Percentiles rank a stretch among this genome's conserved stretches.
Conservation (phyloP, 1,284 basidiomycete genomes). For the Malassezia sympodialis region DNA sequence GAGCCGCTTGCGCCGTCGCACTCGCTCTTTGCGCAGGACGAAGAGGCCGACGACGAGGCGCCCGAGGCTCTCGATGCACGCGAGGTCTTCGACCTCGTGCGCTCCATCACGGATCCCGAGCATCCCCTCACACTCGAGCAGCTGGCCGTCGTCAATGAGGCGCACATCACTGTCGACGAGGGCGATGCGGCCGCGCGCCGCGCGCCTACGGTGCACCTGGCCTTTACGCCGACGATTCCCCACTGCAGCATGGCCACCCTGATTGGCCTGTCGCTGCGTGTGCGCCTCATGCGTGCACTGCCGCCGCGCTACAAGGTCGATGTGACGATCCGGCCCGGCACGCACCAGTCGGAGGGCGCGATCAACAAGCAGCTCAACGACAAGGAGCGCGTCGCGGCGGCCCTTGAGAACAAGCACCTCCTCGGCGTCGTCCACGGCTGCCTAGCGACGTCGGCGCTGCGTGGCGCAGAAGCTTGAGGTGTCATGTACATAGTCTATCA, state of each 20-base stretch:
- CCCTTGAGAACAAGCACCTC: conserved; percentile 79
- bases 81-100: conserved; percentile 60
- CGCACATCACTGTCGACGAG: conserved; percentile 65
- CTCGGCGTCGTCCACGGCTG: conserved; percentile 82
- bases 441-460: conserved; percentile 55
- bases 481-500: neutral
- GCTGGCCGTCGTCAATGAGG: conserved; percentile 81
- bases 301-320: conserved; percentile 90
- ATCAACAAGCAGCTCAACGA: conserved; percentile 99
- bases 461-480: conserved; percentile 30
- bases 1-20: conserved; percentile 41
- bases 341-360: conserved; percentile 85
- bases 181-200: conserved; percentile 22
- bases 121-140: conserved; percentile 92
- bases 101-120: conserved; percentile 89
- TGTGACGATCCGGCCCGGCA: conserved; percentile 82
- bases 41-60: conserved; percentile 33
- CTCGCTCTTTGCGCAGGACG: conserved; percentile 54
- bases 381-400: conserved; percentile 94
- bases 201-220: conserved; percentile 54
- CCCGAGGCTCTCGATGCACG: conserved; percentile 32
- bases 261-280: conserved; percentile 86
- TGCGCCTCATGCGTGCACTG: conserved; percentile 76
- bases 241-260: conserved; percentile 97
- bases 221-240: conserved; percentile 80